phyloP scores from a whole-genome alignment of 1,284 basidiomycete genomes.

The Trametes pubescens region DNA sequence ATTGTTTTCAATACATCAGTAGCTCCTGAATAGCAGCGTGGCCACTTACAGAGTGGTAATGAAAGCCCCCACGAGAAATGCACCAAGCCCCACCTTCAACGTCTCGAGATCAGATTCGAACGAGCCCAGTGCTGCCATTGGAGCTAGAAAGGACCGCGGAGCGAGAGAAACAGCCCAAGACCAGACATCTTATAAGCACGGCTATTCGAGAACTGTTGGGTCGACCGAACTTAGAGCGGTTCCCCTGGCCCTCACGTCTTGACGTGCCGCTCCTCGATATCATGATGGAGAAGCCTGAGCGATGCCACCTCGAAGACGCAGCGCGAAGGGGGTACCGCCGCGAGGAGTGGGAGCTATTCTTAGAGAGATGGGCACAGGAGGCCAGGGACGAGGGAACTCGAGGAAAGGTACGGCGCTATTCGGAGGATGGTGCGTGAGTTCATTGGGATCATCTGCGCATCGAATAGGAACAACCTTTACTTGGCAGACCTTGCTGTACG shows the following conservation, averaged over 20 bases:
- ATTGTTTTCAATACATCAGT: too few relatives aligned
- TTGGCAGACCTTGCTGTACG: too few relatives aligned
- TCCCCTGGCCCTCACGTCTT: neutral
- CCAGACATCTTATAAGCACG: neutral
- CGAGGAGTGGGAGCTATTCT: neutral
- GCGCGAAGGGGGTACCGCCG: neutral
- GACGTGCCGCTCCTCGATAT: neutral
- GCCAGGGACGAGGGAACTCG: neutral
- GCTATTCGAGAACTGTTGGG: neutral
- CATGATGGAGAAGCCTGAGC: neutral
- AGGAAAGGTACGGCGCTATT: neutral
- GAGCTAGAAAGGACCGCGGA: neutral
- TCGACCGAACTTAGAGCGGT: neutral
- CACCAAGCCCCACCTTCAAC: conserved; percentile 6
- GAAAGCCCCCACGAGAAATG: conserved; percentile 9
- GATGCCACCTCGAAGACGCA: neutral
- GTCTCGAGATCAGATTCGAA: neutral
- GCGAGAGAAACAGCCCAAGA: neutral
- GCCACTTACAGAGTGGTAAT: conserved; percentile 1
- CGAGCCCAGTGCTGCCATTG: neutral
- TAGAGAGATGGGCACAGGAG: neutral
- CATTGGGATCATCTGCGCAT: too few relatives aligned
- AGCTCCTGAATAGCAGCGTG: too few relatives aligned
- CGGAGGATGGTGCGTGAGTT: too few relatives aligned
- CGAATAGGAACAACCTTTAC: too few relatives aligned